Percentiles rank a stretch among this genome's conserved stretches.
Evolutionary conservation across 2,329 filamentous ascomycete species (phyloP).

Genomic region (Emergomyces africanus): DNA sequence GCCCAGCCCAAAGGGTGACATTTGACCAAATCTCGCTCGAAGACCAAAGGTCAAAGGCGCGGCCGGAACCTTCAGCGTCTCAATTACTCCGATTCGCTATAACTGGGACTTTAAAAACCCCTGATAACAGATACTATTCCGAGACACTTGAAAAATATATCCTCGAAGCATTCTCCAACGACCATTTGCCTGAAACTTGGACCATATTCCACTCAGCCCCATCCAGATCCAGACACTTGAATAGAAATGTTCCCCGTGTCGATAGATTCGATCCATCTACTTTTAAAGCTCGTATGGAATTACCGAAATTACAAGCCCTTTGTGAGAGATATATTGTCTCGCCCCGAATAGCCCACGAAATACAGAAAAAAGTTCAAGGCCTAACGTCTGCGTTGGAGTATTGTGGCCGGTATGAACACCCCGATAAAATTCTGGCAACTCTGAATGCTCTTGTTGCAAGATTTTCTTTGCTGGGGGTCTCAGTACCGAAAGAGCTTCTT

Average conservation of each 20-base stretch:
- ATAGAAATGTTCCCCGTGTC: neutral
- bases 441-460: constrained; percentile 21
- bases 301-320: neutral
- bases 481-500: constrained; percentile 2
- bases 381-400: constrained; percentile 10
- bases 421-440: constrained; percentile 19
- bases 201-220: neutral
- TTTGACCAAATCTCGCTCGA: neutral
- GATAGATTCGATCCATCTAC: neutral
- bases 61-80: constrained; percentile 14
- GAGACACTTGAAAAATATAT: constrained; percentile 10
- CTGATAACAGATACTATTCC: constrained; percentile 1
- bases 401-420: constrained; percentile 15
- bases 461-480: constrained; percentile 12
- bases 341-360: neutral
- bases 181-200: neutral
- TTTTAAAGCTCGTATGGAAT: neutral
- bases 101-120: constrained; percentile 12
- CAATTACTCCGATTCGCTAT: constrained; percentile 23
- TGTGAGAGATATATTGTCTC: neutral
- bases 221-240: neutral
- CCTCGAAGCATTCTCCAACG: constrained; percentile 11
- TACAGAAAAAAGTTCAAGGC: neutral
- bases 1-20: neutral
- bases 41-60: neutral